phyloP scores from a whole-genome alignment of 148 eudicot species.

The Heliamphora exappendiculata region DNA sequence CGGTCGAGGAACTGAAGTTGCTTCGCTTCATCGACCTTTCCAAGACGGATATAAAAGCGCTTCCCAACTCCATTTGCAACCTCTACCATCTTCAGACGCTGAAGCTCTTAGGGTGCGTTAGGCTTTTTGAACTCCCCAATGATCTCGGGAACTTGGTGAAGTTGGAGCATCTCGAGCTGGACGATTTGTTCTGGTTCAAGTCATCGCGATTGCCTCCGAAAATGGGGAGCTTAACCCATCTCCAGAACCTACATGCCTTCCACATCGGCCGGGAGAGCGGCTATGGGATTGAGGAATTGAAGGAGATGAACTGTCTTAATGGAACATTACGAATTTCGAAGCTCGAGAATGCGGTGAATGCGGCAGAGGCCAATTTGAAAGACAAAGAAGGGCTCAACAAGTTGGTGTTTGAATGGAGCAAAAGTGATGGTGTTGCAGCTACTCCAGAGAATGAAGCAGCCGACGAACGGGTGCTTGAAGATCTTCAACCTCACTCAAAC shows the following conservation, averaged over 20 bases:
- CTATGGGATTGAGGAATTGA: conserved; percentile 19
- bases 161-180: conserved; percentile 28
- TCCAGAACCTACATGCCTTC: conserved; percentile 17
- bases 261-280: conserved; percentile 9
- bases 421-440: background rate
- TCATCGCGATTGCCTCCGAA: conserved; percentile 18
- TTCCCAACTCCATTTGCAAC: conserved; percentile 28
- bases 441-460: conserved; percentile 5
- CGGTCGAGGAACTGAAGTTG: conserved; percentile 26
- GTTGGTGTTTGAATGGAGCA: conserved; percentile 26
- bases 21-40: conserved; percentile 27
- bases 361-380: conserved; percentile 18
- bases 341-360: conserved; percentile 18
- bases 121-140: conserved; percentile 26
- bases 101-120: conserved; percentile 25
- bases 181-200: conserved; percentile 32
- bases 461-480: conserved; percentile 23
- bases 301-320: conserved; percentile 12
- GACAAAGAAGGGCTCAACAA: conserved; percentile 15
- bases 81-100: conserved; percentile 24
- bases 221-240: conserved; percentile 17
- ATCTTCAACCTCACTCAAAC: conserved; percentile 23
- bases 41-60: conserved; percentile 19
- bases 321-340: conserved; percentile 16
- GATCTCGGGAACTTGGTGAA: conserved; percentile 22